Evolutionary conservation across 1,284 basidiomycete species (phyloP), one percentile per base, ranked within the genome.

Genomic region (Neotropicomus parvogracilis): DNA sequence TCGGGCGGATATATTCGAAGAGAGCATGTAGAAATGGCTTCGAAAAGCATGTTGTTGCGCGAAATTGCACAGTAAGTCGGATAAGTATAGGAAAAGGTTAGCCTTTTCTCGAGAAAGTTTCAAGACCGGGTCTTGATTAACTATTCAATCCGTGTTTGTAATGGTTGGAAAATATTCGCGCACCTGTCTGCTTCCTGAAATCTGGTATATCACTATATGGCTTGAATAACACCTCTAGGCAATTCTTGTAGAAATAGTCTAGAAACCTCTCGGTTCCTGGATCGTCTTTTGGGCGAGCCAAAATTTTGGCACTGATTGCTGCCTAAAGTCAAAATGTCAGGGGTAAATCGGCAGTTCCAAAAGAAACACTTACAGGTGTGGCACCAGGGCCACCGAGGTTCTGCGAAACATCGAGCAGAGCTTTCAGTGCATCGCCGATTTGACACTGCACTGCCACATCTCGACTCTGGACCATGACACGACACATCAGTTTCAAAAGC

Each of bases 381-480:
- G 69, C 66, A 50, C 77, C 62, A 44, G 68, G 64, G 44, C 67
- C 58, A 49, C 71, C 71, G 29, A 64, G 49, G 8, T 72, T 68
- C 59, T 69, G 68, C 19, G 84, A 84, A 52, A 85, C 70, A 59
- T 98, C 95, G 59, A 98, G 70, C 67, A 97, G 75, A 44, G 85
- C 78, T 68, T 87, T 86, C 59, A 98, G 64, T n/a, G 89, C 85
- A 67, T 99, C 95, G 1, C 90, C 86, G 43, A 97, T 77, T 65
- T 95, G 91, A 63, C 88, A 88, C 68, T 97, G 91, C 44, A 97
- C 78, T 2, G 92, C 93, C 56, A 93, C 63, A 60, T 99, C 93
- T 52, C 77, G 77, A 64, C 89, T 91, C 50, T 77, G 74, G 28
- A 86, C 83, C 68, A 98, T 73, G 43, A 94, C 74, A 57, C 79